Evolutionary conservation across 257 asterid species (phyloP).

Genomic region (Forsythia viridissima): DNA sequence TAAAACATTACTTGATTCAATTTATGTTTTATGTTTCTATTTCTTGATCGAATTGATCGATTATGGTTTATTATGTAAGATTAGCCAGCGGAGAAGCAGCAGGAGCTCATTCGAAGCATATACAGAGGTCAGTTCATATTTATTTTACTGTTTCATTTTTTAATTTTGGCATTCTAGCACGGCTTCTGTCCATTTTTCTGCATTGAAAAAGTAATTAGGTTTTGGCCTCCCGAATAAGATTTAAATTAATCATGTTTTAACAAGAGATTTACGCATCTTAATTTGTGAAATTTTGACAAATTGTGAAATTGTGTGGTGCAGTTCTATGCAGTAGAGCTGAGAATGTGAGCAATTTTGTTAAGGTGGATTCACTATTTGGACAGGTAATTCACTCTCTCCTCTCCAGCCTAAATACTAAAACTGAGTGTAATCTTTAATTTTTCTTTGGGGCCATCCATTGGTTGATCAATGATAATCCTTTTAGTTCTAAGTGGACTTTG

Average conservation of each 20-base stretch:
- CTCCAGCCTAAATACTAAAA: neutral
- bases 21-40: neutral
- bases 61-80: slow-evolving; percentile 22
- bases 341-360: slow-evolving; percentile 79
- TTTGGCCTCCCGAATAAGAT: neutral
- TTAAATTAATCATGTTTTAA: neutral
- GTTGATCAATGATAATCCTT: neutral
- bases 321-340: slow-evolving; percentile 84
- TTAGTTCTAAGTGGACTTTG: neutral
- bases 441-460: neutral
- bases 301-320: slow-evolving; percentile 35
- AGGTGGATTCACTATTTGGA: slow-evolving; percentile 77
- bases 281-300: neutral
- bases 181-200: no score
- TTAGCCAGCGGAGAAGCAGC: slow-evolving; percentile 95
- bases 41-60: slow-evolving; percentile 5
- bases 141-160: neutral
- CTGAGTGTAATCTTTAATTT: no score
- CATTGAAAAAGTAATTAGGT: neutral
- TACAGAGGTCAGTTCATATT: slow-evolving; percentile 58
- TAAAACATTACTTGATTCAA: neutral
- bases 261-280: neutral
- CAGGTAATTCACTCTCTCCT: slow-evolving; percentile 40
- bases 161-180: no score
- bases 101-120: slow-evolving; percentile 74